Percentiles rank a stretch among this genome's conserved stretches.
These are phyloP conservation scores for Saprolegnia diclina DNA, from an alignment of 352 stramenopile species.

Conservation along the genomic window DNA sequence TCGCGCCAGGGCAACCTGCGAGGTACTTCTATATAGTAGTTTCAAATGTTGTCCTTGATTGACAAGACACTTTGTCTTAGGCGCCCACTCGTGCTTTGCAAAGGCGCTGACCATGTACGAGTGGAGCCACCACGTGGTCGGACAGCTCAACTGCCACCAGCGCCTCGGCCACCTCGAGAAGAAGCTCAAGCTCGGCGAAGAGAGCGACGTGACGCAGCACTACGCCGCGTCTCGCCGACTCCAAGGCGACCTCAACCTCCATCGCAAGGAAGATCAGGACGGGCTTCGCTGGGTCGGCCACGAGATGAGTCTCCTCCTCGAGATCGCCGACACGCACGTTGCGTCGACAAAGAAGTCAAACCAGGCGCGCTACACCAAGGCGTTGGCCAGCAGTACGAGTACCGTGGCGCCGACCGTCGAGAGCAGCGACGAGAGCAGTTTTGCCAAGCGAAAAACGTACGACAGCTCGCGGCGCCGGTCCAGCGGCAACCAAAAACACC, in stretches of 20 bases:
- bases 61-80: background rate
- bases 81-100: constrained; percentile 72
- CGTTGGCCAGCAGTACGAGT: background rate
- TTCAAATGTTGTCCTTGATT: too few relatives aligned
- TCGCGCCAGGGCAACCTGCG: constrained; percentile 71
- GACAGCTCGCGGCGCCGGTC: constrained; percentile 13
- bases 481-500: constrained; percentile 10
- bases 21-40: constrained; percentile 17
- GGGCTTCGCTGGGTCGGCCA: constrained; percentile 71
- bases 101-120: constrained; percentile 76
- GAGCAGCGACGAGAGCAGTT: constrained; percentile 23
- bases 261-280: constrained; percentile 73
- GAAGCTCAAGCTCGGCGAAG: constrained; percentile 60
- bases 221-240: constrained; percentile 66
- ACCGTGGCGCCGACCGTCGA: background rate
- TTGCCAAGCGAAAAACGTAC: constrained; percentile 24
- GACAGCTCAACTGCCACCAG: constrained; percentile 76
- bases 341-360: background rate
- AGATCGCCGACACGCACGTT: constrained; percentile 37
- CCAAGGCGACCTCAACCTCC: constrained; percentile 76
- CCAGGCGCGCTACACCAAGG: background rate
- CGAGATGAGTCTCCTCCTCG: constrained; percentile 72
- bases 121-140: constrained; percentile 75
- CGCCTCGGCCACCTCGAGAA: constrained; percentile 78
- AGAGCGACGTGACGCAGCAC: constrained; percentile 64